Evolutionary conservation across 208 protist species (phyloP).

Genomic region (Herpetomonas tarakana): DNA sequence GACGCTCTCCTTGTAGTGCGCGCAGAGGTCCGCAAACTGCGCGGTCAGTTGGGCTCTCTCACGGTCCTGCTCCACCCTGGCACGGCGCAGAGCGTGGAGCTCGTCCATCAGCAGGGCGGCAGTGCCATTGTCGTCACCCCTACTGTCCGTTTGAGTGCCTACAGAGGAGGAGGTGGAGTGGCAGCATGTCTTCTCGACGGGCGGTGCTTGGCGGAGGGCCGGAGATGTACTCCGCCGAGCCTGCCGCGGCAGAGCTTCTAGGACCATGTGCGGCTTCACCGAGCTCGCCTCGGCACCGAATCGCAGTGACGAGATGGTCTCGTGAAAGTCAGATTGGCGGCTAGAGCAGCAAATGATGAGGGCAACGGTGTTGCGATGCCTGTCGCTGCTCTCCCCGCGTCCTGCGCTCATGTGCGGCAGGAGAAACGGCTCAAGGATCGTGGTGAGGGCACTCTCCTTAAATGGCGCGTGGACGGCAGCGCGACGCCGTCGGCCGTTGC

Average conservation of each 20-base stretch:
- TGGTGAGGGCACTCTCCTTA: slow-evolving; percentile 64
- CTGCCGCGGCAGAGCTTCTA: no score
- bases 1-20: slow-evolving; percentile 60
- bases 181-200: no score
- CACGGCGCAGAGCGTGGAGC: slow-evolving; percentile 10
- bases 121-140: no score
- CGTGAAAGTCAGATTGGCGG: slow-evolving; percentile 53
- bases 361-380: background rate
- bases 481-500: background rate
- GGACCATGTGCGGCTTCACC: slow-evolving; percentile 29
- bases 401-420: slow-evolving; percentile 10
- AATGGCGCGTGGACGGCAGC: slow-evolving; percentile 42
- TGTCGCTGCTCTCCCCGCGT: background rate
- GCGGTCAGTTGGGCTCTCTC: slow-evolving; percentile 30
- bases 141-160: no score
- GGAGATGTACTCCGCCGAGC: no score
- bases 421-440: slow-evolving; percentile 65
- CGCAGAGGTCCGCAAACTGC: slow-evolving; percentile 54
- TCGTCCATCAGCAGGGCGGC: no score
- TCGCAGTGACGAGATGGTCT: slow-evolving; percentile 66
- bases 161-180: no score
- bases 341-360: slow-evolving; percentile 69
- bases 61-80: slow-evolving; percentile 20
- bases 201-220: no score
- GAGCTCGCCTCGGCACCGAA: slow-evolving; percentile 64